A percentile compares a stretch with the other conserved stretches of the same genome.
phyloP scores from a whole-genome alignment of 352 stramenopile species.

The Pythium coloratum region DNA sequence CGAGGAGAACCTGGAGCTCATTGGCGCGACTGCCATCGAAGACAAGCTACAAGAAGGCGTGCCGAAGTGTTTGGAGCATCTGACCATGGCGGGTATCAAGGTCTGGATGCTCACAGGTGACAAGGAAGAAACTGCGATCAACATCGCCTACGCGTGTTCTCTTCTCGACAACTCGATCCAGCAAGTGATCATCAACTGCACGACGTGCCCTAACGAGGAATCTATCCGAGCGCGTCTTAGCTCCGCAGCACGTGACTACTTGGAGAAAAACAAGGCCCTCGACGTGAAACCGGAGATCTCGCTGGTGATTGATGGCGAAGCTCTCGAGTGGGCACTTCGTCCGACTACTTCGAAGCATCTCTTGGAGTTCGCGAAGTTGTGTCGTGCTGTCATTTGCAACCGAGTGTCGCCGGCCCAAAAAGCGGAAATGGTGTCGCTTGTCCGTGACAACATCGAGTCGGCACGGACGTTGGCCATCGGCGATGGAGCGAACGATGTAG shows the following conservation, averaged over 20 bases:
- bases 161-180: conserved; percentile 85
- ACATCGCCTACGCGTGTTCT: conserved; percentile 90
- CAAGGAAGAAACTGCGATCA: conserved; percentile 89
- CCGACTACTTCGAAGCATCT: conserved; percentile 31
- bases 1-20: conserved; percentile 74
- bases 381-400: conserved; percentile 84
- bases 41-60: conserved; percentile 92
- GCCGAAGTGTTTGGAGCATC: conserved; percentile 72
- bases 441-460: conserved; percentile 55
- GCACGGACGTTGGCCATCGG: conserved; percentile 87
- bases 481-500: conserved; percentile 94
- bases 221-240: conserved; percentile 58
- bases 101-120: conserved; percentile 89
- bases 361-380: conserved; percentile 75
- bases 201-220: conserved; percentile 66
- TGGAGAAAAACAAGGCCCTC: conserved; percentile 36
- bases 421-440: conserved; percentile 74
- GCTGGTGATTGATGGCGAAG: conserved; percentile 79
- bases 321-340: conserved; percentile 65
- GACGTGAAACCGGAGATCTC: conserved; percentile 53
- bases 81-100: conserved; percentile 84
- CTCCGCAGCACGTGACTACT: conserved; percentile 46
- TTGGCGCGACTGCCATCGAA: conserved; percentile 91
- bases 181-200: conserved; percentile 73
- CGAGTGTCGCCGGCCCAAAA: conserved; percentile 87